Percentiles rank a stretch among this genome's conserved stretches.
These are phyloP conservation scores for Letharia columbiana DNA, from an alignment of 495 filamentous ascomycete species.

Conservation along the genomic window DNA sequence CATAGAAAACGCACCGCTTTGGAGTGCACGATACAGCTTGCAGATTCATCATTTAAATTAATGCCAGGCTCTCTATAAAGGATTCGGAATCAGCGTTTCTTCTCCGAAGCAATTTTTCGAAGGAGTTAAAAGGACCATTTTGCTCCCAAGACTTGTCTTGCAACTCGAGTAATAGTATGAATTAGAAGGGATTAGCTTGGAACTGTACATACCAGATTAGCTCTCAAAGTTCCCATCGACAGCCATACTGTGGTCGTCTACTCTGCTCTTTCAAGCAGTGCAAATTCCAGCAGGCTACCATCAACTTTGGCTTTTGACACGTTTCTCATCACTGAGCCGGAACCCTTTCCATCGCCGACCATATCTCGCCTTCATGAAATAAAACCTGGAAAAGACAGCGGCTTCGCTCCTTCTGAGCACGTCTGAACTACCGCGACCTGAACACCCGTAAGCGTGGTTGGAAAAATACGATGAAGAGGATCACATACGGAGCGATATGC, in stretches of 20 bases:
- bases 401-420: slow-evolving; percentile 11
- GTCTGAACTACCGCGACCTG: slow-evolving; percentile 1
- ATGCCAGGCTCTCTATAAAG: slow-evolving; percentile 30
- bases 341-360: background rate
- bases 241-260: slow-evolving; percentile 31
- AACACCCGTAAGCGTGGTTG: background rate
- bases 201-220: slow-evolving; percentile 38
- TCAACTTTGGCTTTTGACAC: slow-evolving; percentile 52
- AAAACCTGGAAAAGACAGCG: background rate
- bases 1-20: background rate
- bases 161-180: background rate
- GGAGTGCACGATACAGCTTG: background rate
- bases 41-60: background rate
- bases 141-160: background rate
- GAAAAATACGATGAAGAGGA: background rate
- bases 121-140: background rate
- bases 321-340: slow-evolving; percentile 41
- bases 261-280: slow-evolving; percentile 17
- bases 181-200: background rate
- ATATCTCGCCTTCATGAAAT: slow-evolving; percentile 8
- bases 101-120: background rate
- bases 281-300: slow-evolving; percentile 36
- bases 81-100: background rate
- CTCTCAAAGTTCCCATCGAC: slow-evolving; percentile 48
- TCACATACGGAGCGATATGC: slow-evolving; percentile 21